Percentiles rank a stretch among this genome's conserved stretches.
phyloP scores from a whole-genome alignment of 495 filamentous ascomycete genomes.

The Xylaria sp. region DNA sequence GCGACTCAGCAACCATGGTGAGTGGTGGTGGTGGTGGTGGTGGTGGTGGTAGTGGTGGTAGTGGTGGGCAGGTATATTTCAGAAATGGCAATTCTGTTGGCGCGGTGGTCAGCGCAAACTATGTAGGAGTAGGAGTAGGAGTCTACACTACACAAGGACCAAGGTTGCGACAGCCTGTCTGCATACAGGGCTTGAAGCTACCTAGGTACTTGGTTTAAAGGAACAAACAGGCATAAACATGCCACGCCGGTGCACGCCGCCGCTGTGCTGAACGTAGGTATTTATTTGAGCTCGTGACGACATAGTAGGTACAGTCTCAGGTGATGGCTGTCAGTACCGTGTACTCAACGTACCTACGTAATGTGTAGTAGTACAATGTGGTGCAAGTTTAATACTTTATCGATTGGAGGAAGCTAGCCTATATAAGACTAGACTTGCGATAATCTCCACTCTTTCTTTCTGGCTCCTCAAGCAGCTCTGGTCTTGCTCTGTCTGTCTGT shows the following conservation, averaged over 20 bases:
- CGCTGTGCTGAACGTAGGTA: neutral
- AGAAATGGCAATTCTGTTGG: neutral
- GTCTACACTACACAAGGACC: neutral
- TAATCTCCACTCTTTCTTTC: conserved; percentile 4
- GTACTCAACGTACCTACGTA: neutral
- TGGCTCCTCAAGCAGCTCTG: neutral
- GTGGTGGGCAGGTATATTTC: neutral
- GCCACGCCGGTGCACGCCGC: neutral
- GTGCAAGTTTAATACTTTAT: neutral
- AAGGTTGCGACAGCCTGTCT: neutral
- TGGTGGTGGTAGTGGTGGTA: too few species aligned
- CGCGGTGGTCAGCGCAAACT: neutral
- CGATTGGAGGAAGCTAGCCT: neutral
- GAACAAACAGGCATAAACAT: neutral
- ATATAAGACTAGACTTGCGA: neutral
- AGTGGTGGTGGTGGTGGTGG: too few species aligned
- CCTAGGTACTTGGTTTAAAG: neutral
- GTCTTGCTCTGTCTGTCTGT: neutral
- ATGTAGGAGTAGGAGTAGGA: too few species aligned
- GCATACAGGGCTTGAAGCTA: too few species aligned
- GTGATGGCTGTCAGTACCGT: too few species aligned
- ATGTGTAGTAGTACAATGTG: neutral
- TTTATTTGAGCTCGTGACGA: conserved; percentile 1
- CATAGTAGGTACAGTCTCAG: too few species aligned
- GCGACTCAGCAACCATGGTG: conserved; percentile 51